phyloP scores from a whole-genome alignment of 73 alveolate species.

The Uronychia binucleata region DNA sequence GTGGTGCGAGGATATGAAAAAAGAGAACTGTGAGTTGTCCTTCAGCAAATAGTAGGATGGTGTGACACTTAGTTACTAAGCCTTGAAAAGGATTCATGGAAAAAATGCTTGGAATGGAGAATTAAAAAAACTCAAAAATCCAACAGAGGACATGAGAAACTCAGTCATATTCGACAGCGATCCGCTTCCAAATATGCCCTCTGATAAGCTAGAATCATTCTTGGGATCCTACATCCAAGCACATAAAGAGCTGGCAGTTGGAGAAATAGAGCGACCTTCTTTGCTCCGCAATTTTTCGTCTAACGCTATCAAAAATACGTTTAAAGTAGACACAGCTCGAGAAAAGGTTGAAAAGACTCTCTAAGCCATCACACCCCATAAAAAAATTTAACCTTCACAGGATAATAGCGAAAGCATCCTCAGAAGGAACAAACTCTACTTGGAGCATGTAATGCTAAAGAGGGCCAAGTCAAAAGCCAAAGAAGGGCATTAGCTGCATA shows the following conservation, averaged over 20 bases:
- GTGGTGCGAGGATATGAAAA: background rate
- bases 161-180: background rate
- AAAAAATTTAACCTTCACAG: background rate
- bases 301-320: background rate
- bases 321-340: background rate
- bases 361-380: background rate
- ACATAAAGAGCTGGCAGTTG: background rate
- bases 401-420: background rate
- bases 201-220: background rate
- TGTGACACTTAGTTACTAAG: background rate
- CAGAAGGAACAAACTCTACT: background rate
- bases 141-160: background rate
- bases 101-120: background rate
- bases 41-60: background rate
- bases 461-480: background rate
- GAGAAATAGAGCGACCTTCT: background rate
- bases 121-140: background rate
- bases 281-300: background rate
- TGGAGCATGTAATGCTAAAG: background rate
- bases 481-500: background rate
- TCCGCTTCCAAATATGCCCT: background rate
- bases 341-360: background rate
- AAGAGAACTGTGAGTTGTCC: background rate
- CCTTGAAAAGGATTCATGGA: background rate
- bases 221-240: background rate